A percentile compares a stretch with the other conserved stretches of the same genome.
Evolutionary conservation across 1,284 basidiomycete genomes (phyloP).

Genomic region (Sanghuangporus sanghuang): DNA sequence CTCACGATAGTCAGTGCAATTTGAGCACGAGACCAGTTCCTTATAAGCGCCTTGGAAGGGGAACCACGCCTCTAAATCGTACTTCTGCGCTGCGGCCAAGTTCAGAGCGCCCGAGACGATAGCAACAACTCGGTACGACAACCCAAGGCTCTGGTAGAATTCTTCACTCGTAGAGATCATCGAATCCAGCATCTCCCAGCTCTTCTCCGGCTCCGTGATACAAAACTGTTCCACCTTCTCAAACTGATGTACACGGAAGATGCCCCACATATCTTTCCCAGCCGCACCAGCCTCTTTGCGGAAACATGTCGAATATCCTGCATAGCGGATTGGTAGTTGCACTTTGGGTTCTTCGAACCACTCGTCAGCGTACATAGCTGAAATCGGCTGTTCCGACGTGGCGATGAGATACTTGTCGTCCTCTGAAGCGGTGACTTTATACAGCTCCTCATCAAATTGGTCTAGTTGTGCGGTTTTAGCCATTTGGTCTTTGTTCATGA

Average conservation of each 20-base stretch:
- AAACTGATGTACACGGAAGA: constrained; percentile 99
- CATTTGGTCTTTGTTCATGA: constrained; percentile 99
- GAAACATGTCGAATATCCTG: constrained; percentile 94
- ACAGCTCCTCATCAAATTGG: constrained; percentile 97
- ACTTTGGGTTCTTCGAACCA: constrained; percentile 93
- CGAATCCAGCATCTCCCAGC: constrained; percentile 89
- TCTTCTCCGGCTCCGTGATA: constrained; percentile 90
- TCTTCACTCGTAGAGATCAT: constrained; percentile 90
- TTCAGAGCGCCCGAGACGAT: constrained; percentile 97
- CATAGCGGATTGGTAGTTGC: constrained; percentile 87
- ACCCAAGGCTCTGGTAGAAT: constrained; percentile 91
- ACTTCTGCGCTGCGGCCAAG: constrained; percentile 95
- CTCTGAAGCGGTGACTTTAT: constrained; percentile 62
- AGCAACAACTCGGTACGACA: constrained; percentile 91
- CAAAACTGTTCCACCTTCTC: constrained; percentile 99
- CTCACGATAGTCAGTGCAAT: constrained; percentile 94
- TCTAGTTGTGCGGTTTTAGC: constrained; percentile 95
- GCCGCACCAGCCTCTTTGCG: constrained; percentile 97
- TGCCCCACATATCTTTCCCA: constrained; percentile 98
- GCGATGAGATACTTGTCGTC: constrained; percentile 99
- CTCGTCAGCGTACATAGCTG: constrained; percentile 91
- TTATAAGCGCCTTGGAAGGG: constrained; percentile 97
- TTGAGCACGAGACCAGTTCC: constrained; percentile 89
- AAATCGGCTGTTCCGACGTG: constrained; percentile 98
- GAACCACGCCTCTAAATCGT: constrained; percentile 99